phyloP scores from a whole-genome alignment of 2,329 filamentous ascomycete species.

The Trichoderma guizhouense region DNA sequence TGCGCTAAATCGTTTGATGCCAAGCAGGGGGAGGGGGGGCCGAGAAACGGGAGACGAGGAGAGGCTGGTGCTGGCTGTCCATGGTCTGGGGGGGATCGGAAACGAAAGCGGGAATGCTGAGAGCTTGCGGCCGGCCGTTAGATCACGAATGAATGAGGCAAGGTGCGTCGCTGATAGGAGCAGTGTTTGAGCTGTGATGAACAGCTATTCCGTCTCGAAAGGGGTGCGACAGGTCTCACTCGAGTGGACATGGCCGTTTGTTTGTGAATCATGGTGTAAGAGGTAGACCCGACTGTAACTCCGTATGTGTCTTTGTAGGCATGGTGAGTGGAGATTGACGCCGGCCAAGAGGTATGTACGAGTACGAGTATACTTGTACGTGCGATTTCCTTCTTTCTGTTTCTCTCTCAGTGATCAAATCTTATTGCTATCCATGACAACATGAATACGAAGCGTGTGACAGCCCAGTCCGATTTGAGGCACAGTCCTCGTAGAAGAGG shows the following conservation, averaged over 20 bases:
- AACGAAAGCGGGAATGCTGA: background rate
- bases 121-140: background rate
- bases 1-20: constrained; percentile 14
- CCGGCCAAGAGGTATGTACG: background rate
- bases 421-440: background rate
- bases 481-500: background rate
- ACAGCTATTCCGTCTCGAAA: background rate
- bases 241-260: background rate
- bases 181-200: background rate
- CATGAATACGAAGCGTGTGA: constrained; percentile 5
- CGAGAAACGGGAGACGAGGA: background rate
- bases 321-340: constrained; percentile 3
- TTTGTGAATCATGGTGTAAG: background rate
- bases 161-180: background rate
- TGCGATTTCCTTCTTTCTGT: background rate
- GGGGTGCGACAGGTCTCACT: background rate
- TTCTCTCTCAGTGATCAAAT: background rate
- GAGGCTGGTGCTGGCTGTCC: background rate
- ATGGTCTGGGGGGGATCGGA: background rate
- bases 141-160: background rate
- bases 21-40: background rate
- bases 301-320: background rate
- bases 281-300: background rate
- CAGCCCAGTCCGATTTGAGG: background rate
- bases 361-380: no score